Evolutionary conservation across 495 filamentous ascomycete genomes (phyloP).

Genomic region (Elasticomyces elasticus): DNA sequence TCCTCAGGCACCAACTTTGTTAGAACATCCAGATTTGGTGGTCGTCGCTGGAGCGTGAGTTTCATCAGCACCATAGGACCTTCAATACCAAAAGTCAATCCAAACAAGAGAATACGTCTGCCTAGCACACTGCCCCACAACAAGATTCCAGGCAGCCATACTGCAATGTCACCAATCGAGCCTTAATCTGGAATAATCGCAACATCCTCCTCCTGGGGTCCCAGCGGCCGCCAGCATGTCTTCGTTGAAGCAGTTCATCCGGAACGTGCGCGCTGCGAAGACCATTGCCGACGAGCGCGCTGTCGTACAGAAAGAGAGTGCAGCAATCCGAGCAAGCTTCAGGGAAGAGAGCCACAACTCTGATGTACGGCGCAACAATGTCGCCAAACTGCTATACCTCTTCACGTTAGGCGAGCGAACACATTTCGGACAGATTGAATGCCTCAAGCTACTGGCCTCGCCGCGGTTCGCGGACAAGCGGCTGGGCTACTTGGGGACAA

Average conservation of each 20-base stretch:
- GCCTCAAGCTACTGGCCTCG: constrained; percentile 90
- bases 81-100: no score
- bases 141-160: background rate
- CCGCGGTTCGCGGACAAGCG: constrained; percentile 97
- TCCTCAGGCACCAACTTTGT: no score
- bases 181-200: background rate
- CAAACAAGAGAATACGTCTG: background rate
- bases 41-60: no score
- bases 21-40: no score
- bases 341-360: constrained; percentile 91
- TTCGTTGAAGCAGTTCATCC: constrained; percentile 97
- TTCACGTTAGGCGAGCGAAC: constrained; percentile 98
- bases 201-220: constrained; percentile 5
- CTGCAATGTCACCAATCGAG: background rate
- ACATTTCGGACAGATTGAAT: constrained; percentile 99
- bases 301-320: constrained; percentile 97
- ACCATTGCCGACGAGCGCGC: constrained; percentile 97
- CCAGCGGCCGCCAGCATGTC: constrained; percentile 16
- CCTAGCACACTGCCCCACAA: background rate
- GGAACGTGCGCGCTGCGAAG: constrained; percentile 95
- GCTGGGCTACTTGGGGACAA: constrained; percentile 89
- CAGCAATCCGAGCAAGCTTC: constrained; percentile 91
- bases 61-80: no score
- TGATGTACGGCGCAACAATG: constrained; percentile 90
- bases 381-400: constrained; percentile 93